Evolutionary conservation across 495 filamentous ascomycete species (phyloP).

Genomic region (Amniculicola lignicola): DNA sequence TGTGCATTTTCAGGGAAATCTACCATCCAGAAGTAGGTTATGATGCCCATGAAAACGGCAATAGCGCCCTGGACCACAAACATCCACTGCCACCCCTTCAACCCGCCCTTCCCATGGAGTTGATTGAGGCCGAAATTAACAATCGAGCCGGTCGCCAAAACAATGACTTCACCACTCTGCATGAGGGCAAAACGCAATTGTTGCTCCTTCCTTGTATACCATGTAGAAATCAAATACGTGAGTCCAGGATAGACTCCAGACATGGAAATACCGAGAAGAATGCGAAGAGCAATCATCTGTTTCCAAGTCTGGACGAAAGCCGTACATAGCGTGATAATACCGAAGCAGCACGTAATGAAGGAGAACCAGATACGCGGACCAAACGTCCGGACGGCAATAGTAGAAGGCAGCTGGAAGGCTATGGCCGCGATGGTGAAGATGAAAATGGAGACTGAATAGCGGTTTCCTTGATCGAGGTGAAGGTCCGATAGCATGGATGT

Average conservation of each 20-base stretch:
- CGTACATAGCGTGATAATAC: conserved; percentile 68
- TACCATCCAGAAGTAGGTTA: conserved; percentile 75
- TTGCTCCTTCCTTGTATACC: conserved; percentile 70
- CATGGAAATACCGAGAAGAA: conserved; percentile 67
- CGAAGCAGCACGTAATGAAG: conserved; percentile 64
- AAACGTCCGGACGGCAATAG: conserved; percentile 63
- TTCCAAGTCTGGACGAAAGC: conserved; percentile 68
- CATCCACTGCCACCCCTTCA: conserved; percentile 77
- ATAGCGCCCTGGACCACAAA: conserved; percentile 67
- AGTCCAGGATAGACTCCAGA: conserved; percentile 70
- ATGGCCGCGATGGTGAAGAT: conserved; percentile 76
- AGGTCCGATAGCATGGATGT: conserved; percentile 70
- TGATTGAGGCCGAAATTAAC: conserved; percentile 71
- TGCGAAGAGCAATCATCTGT: conserved; percentile 69
- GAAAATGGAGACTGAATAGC: conserved; percentile 71
- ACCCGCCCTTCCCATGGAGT: conserved; percentile 55
- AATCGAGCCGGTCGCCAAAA: conserved; percentile 67
- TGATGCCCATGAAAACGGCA: conserved; percentile 61
- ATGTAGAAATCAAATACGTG: conserved; percentile 67
- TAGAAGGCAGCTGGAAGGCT: conserved; percentile 71
- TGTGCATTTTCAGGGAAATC: conserved; percentile 72
- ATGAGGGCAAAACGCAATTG: conserved; percentile 73
- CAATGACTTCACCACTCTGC: conserved; percentile 64
- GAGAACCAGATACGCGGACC: conserved; percentile 70
- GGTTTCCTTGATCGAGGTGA: conserved; percentile 57